Conservation (phyloP, 257 asterid species). For the Paulownia fortunei region DNA sequence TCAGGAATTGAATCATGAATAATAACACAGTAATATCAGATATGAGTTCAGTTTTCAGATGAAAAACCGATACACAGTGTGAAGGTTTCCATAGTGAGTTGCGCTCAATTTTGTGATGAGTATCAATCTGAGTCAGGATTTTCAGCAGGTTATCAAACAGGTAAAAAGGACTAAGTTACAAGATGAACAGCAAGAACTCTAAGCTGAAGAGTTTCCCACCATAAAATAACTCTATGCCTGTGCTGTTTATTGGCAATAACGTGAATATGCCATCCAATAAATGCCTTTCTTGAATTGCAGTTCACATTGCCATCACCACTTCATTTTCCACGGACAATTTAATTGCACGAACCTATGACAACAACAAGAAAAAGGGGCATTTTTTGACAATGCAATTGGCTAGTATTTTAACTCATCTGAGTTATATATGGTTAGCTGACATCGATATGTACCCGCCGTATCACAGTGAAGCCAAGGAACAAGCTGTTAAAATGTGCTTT, state of each 20-base stretch:
- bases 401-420: background rate
- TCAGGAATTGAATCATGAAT: background rate
- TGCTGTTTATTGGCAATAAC: too few relatives aligned
- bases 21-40: background rate
- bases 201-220: background rate
- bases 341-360: background rate
- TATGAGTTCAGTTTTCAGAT: background rate
- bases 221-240: too few relatives aligned
- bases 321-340: too few relatives aligned
- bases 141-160: background rate
- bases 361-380: background rate
- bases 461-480: background rate
- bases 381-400: background rate
- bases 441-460: background rate
- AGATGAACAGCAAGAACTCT: background rate
- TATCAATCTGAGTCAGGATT: background rate
- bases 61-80: too few relatives aligned
- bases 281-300: too few relatives aligned
- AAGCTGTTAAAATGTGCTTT: constrained; percentile 10
- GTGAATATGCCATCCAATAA: too few relatives aligned
- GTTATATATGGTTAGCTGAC: background rate
- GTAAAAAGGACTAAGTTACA: background rate
- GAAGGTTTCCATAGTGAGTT: background rate
- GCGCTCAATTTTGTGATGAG: background rate
- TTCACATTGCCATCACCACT: too few relatives aligned